These are phyloP conservation scores for Cutaneotrichosporon curvatum DNA, from an alignment of 1,284 basidiomycete species.

Conservation along the genomic window DNA sequence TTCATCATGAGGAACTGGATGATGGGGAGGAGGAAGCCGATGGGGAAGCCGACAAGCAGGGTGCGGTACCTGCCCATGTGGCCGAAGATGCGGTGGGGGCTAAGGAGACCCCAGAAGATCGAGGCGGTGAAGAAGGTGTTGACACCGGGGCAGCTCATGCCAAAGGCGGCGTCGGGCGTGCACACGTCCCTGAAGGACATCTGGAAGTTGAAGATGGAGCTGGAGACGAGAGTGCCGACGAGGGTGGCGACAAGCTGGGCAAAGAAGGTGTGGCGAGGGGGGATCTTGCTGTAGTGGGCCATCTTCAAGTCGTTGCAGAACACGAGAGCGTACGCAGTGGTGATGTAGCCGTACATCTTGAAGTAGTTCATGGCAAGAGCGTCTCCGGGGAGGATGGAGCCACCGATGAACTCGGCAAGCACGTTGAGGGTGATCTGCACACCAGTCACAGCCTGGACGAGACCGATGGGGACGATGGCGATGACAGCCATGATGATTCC, in stretches of 20 bases:
- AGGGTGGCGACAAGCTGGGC: slow-evolving; percentile 61
- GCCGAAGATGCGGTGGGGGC: slow-evolving; percentile 64
- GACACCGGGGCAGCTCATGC: slow-evolving; percentile 12
- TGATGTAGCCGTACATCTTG: slow-evolving; percentile 41
- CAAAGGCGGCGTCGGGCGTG: slow-evolving; percentile 19
- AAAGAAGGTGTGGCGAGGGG: slow-evolving; percentile 53
- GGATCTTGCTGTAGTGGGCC: slow-evolving; percentile 32
- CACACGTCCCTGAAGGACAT: slow-evolving; percentile 22
- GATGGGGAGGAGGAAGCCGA: slow-evolving; percentile 60
- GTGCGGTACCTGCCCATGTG: slow-evolving; percentile 55
- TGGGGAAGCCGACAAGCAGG: slow-evolving; percentile 60
- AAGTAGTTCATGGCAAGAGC: slow-evolving; percentile 57
- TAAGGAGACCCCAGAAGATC: slow-evolving; percentile 71
- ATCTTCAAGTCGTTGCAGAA: slow-evolving; percentile 53
- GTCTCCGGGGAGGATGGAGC: slow-evolving; percentile 53
- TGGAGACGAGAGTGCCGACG: slow-evolving; percentile 45
- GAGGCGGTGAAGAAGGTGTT: slow-evolving; percentile 40
- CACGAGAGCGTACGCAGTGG: slow-evolving; percentile 3
- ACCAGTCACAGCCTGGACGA: slow-evolving; percentile 55
- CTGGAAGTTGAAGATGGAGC: slow-evolving; percentile 25
- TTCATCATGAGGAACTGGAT: slow-evolving; percentile 29
- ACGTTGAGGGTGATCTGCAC: slow-evolving; percentile 51
- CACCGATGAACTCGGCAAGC: slow-evolving; percentile 56
- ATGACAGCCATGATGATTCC: slow-evolving; percentile 47
- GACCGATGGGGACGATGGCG: slow-evolving; percentile 53